A percentile compares a stretch with the other conserved stretches of the same genome.
phyloP scores from a whole-genome alignment of 805 yeast genomes.

The Teunomyces lycoperdinae region DNA sequence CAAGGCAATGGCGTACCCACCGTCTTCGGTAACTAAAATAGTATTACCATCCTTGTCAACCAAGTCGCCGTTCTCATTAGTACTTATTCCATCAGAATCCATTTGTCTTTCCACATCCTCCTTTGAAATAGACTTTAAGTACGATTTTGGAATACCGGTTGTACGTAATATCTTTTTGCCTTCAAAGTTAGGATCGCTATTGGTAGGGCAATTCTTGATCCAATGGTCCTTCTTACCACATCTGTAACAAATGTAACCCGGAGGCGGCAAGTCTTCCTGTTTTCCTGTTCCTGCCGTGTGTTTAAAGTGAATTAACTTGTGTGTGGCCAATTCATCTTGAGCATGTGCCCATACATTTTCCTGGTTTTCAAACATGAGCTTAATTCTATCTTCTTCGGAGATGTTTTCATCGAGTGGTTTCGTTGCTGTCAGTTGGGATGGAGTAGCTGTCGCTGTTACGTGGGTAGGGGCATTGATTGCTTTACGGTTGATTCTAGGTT shows the following conservation, averaged over 20 bases:
- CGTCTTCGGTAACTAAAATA: constrained; percentile 88
- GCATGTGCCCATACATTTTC: constrained; percentile 94
- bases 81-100: constrained; percentile 28
- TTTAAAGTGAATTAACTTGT: constrained; percentile 68
- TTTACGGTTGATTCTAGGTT: constrained; percentile 48
- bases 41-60: constrained; percentile 49
- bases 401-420: constrained; percentile 40
- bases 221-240: constrained; percentile 95
- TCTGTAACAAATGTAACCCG: constrained; percentile 92
- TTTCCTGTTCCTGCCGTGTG: constrained; percentile 28
- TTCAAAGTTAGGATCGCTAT: constrained; percentile 89
- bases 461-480: constrained; percentile 30
- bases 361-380: constrained; percentile 89
- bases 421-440: constrained; percentile 4
- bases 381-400: constrained; percentile 84
- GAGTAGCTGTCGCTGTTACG: constrained; percentile 10
- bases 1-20: constrained; percentile 92
- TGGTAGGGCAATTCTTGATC: constrained; percentile 94
- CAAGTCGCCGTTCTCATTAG: constrained; percentile 43
- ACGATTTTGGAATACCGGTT: constrained; percentile 95
- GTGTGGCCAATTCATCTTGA: constrained; percentile 85
- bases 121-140: constrained; percentile 80
- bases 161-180: constrained; percentile 88
- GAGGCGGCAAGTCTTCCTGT: constrained; percentile 81
- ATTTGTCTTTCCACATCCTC: constrained; percentile 60